Base-by-base conservation (phyloP, 805 yeast species). In the Saccharomycopsis oosterbeekiorum region DNA sequence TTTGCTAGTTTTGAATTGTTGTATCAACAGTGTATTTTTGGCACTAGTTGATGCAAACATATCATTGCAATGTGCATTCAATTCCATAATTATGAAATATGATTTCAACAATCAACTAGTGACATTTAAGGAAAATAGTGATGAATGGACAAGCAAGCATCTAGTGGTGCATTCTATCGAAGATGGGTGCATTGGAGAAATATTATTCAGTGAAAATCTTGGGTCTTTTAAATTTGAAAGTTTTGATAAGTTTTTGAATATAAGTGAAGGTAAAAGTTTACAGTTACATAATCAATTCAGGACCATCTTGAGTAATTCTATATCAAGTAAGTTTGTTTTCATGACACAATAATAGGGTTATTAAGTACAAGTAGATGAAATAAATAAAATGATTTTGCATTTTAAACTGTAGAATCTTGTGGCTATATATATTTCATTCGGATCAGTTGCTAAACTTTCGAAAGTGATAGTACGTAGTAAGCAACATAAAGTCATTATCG, bases 1-100 rank as follows among this genome's bases (percentile, higher is more conserved):
- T 34, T 71, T 76, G 51, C 78, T 79, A 60, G 90, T 88, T 68
- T 71, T 89, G 53, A 80, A 84, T 58, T 84, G 85, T 1, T 85
- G 87, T 24, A 77, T 93, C 47, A 93, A 94, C 70, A 85, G 90
- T 1, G 74, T 85, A 1, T 84, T 78, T 65, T 73, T 88, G 65
- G 96, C 97, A 0, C 77, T 93, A 54, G 71, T 91, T 1, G 93
- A 91, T 71, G 87, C 96, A 6, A 90, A 89, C 55, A 78, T 92
- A 19, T 86, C 90, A 0, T 71, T 93, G 15, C 34, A 37, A 11
- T 42, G 26, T 29, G 55, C 59, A 5, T 64, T 64, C 40, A 62
- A 62, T 36, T 58, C 65, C n/a, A 42, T 21, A 10, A 37, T 64
- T 4, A 58, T 57, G 21, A 40, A 39, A 6, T 58, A 58, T 43